These are phyloP conservation scores for Trypanosoma avium DNA, from an alignment of 208 protist genomes.

Conservation along the genomic window DNA sequence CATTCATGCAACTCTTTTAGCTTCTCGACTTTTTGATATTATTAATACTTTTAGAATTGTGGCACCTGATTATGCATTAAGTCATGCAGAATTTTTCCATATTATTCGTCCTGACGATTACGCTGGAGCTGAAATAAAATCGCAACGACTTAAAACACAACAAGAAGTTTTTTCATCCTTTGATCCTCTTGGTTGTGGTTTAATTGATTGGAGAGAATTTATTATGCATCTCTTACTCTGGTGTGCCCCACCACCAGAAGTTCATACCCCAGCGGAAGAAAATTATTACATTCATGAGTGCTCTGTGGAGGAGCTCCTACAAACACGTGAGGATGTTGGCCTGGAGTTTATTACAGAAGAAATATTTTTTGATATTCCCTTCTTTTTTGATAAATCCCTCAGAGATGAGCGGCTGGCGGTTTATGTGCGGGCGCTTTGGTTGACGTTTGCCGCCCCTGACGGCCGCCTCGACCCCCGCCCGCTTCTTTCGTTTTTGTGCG, in stretches of 20 bases:
- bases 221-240: slow-evolving; percentile 85
- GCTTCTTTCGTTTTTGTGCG: slow-evolving; percentile 75
- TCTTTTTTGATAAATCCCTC: slow-evolving; percentile 66
- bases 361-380: slow-evolving; percentile 50
- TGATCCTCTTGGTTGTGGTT: slow-evolving; percentile 49
- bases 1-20: slow-evolving; percentile 66
- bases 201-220: slow-evolving; percentile 87
- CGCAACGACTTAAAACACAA: slow-evolving; percentile 26
- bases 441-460: slow-evolving; percentile 51
- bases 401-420: slow-evolving; percentile 44
- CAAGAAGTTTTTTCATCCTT: slow-evolving; percentile 68
- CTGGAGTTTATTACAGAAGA: slow-evolving; percentile 39
- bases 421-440: slow-evolving; percentile 68
- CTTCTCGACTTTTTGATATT: slow-evolving; percentile 52
- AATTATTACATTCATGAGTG: slow-evolving; percentile 47
- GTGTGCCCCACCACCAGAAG: slow-evolving; percentile 41
- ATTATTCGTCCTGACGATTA: slow-evolving; percentile 63
- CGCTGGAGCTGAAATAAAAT: slow-evolving; percentile 30
- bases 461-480: slow-evolving; percentile 43
- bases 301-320: slow-evolving; percentile 55
- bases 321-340: slow-evolving; percentile 41
- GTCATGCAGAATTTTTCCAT: slow-evolving; percentile 58
- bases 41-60: slow-evolving; percentile 59
- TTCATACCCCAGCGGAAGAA: not conserved
- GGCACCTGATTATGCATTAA: slow-evolving; percentile 73